A percentile compares a stretch with the other conserved stretches of the same genome.
phyloP scores from a whole-genome alignment of 2,329 filamentous ascomycete genomes.

The Aspergillus pseudoviridinutans region DNA sequence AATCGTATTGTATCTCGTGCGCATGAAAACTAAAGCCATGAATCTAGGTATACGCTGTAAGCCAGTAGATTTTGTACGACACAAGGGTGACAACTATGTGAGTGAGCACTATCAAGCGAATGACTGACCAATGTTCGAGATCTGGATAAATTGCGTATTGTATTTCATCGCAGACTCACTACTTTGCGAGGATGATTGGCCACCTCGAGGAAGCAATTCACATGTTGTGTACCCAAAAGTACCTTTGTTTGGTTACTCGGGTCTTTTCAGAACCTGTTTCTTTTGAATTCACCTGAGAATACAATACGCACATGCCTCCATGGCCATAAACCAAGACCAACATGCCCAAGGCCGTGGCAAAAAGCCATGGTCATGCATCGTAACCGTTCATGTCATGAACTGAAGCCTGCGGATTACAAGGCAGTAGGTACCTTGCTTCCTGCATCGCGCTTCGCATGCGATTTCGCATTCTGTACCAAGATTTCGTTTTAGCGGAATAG shows the following conservation, averaged over 20 bases:
- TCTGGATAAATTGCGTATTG: not conserved
- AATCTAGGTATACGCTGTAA: not conserved
- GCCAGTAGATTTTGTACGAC: not conserved
- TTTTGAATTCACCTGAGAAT: not conserved
- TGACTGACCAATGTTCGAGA: not conserved
- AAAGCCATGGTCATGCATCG: not conserved
- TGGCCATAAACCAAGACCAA: too few relatives aligned
- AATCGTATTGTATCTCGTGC: not conserved
- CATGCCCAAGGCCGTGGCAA: too few relatives aligned
- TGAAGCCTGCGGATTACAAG: not conserved
- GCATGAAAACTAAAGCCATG: too few relatives aligned
- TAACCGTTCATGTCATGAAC: not conserved
- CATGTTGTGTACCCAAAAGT: not conserved
- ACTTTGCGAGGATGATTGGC: not conserved
- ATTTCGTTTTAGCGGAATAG: too few relatives aligned
- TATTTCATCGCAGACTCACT: not conserved
- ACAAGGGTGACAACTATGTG: not conserved
- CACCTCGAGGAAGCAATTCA: not conserved
- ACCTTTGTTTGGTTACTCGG: not conserved
- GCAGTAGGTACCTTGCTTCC: not conserved
- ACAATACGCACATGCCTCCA: not conserved
- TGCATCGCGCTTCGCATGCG: not conserved
- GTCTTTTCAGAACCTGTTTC: not conserved
- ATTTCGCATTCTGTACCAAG: too few relatives aligned
- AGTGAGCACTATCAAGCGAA: not conserved